Base-by-base conservation (phyloP, 345 rosid species). In the Rhizophora apiculata region DNA sequence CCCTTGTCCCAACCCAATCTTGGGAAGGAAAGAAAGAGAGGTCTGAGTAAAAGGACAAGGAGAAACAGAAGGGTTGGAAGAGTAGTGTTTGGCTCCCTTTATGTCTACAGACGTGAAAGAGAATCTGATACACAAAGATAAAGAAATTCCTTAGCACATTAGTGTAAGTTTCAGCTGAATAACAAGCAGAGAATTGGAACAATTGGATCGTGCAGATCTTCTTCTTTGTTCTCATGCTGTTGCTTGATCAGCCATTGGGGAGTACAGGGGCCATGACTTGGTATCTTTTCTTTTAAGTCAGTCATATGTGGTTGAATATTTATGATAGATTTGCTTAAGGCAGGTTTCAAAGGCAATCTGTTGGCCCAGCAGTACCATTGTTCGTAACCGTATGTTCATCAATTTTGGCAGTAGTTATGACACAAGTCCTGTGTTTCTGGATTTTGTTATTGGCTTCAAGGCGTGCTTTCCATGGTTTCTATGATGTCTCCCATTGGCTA, bases 21-120 rank as follows among this genome's bases (percentile, higher is more conserved):
- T 53, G 82, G 80, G 81, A 87, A 86, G 80, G 87, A 80, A 68
- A 73, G 68, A 27, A 86, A 63, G 72, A 76, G 76, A 75, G 84
- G 73, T 55, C 3, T 37, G 70, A 89, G 86, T 75, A 87, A 77
- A 70, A 82, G 86, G 79, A 80, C 76, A 39, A 70, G 89, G 61
- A 93, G 71, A 74, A 84, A 66, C 43, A 84, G 92, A 78, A 79
- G 88, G 74, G 70, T 88, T 0, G 93, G 92, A 29, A 82, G 85
- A 78, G 85, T 86, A 27, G 74, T 69, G 4, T 57, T 80, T 2
- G 70, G 83, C 27, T 85, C 85, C 22, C 66, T 64, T 60, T 72
- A 55, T 65, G 74, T 62, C 63, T 86, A 83, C 68, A 79, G 86
- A 56, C 77, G 84, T 2, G 86, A 82, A 81, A 84, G 93, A 74